Conservation (phyloP, 371 early-diverging fungal genomes). For the Mucor ambiguus region DNA sequence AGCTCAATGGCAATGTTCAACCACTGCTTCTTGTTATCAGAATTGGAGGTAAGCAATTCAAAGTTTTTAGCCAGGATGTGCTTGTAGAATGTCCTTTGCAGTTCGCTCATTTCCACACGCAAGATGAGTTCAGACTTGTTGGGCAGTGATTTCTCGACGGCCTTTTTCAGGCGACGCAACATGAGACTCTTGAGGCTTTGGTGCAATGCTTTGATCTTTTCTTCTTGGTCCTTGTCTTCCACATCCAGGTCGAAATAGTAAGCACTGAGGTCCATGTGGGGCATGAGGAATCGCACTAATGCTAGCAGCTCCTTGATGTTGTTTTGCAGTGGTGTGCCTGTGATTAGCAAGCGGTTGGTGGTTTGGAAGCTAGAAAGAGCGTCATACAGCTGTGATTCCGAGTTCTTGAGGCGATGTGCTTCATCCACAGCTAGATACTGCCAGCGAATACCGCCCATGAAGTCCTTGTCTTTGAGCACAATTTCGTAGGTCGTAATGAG, state of each 20-base stretch:
- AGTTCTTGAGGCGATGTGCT: conserved; percentile 91
- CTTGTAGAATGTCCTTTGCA: conserved; percentile 93
- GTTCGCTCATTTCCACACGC: conserved; percentile 89
- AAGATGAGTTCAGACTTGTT: conserved; percentile 94
- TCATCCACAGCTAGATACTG: conserved; percentile 89
- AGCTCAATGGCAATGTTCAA: conserved; percentile 97
- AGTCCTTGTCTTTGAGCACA: conserved; percentile 86
- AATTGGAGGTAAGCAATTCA: conserved; percentile 81
- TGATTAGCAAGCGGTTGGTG: conserved; percentile 80
- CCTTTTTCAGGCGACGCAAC: conserved; percentile 96
- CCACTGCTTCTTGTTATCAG: conserved; percentile 87
- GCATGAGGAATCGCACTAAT: conserved; percentile 83
- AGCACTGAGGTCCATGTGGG: conserved; percentile 77
- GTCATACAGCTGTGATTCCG: conserved; percentile 87
- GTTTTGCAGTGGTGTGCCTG: conserved; percentile 92
- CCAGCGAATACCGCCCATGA: conserved; percentile 81
- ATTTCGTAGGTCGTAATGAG: conserved; percentile 96
- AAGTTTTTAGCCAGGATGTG: conserved; percentile 93
- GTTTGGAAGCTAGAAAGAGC: conserved; percentile 77
- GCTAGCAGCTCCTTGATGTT: conserved; percentile 84
- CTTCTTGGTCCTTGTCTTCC: conserved; percentile 71
- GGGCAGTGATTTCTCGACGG: conserved; percentile 96
- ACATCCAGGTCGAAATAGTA: conserved; percentile 58
- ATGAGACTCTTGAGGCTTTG: conserved; percentile 83
- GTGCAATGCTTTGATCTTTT: conserved; percentile 87